These are phyloP conservation scores for Blastobotrys arbuscula DNA, from an alignment of 1,139 yeast species.

Conservation along the genomic window DNA sequence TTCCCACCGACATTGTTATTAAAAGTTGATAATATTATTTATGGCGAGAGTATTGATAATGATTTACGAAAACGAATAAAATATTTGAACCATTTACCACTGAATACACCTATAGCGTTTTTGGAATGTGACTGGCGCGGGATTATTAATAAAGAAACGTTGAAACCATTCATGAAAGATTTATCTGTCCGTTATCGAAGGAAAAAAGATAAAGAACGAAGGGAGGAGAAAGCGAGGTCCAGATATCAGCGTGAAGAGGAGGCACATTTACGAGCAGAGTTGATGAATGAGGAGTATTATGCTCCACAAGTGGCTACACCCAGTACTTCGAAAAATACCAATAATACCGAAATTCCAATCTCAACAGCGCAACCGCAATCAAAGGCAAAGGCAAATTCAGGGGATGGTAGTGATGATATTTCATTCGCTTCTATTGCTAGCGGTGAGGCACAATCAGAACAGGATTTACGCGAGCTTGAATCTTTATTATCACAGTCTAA, in stretches of 20 bases:
- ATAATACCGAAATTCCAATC: not conserved
- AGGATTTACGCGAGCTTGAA: constrained; percentile 17
- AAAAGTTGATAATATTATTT: constrained; percentile 63
- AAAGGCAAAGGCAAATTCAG: not conserved
- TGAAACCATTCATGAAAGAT: constrained; percentile 53
- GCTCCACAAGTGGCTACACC: not conserved
- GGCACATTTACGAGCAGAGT: constrained; percentile 26
- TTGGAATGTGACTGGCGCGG: constrained; percentile 80
- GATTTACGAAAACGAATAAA: constrained; percentile 58
- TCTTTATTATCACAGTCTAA: constrained; percentile 25
- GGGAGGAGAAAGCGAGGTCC: constrained; percentile 61
- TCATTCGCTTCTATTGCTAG: constrained; percentile 20
- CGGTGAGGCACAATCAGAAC: constrained; percentile 17
- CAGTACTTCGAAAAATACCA: not conserved
- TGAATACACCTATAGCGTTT: constrained; percentile 78
- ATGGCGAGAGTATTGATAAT: constrained; percentile 52
- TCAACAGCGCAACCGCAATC: no score
- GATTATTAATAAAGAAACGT: constrained; percentile 46
- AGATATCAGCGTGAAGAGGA: constrained; percentile 63
- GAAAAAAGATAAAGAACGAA: constrained; percentile 47
- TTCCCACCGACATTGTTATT: constrained; percentile 64
- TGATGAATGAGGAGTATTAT: constrained; percentile 23
- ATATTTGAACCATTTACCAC: constrained; percentile 74
- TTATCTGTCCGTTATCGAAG: constrained; percentile 54
- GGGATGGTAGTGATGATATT: not conserved